These are phyloP conservation scores for Drosera capensis DNA, from an alignment of 148 eudicot species.

Conservation along the genomic window DNA sequence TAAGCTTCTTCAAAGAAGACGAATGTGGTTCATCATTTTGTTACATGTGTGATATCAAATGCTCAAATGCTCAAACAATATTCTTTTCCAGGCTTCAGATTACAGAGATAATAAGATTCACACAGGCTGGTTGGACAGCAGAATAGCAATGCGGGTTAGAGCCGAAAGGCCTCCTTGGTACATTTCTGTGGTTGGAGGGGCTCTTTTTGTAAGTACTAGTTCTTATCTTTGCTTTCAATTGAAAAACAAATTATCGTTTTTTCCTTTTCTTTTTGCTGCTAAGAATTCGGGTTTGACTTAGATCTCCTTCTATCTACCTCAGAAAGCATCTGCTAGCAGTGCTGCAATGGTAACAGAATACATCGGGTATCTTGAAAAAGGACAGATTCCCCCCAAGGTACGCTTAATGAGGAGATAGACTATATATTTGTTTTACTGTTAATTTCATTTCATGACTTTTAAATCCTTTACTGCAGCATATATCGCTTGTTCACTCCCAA, in stretches of 20 bases:
- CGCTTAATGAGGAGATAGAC: background rate
- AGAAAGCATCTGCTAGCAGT: conserved; percentile 98
- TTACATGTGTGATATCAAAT: background rate
- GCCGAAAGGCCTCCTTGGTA: conserved; percentile 99
- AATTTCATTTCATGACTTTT: background rate
- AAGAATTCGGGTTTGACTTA: too few relatives aligned
- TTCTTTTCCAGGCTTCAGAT: conserved; percentile 59
- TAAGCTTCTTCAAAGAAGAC: conserved; percentile 17
- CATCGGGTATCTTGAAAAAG: conserved; percentile 95
- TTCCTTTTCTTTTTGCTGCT: too few relatives aligned
- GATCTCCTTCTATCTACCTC: conserved; percentile 11
- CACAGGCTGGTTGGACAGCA: conserved; percentile 98
- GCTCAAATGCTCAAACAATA: conserved; percentile 4
- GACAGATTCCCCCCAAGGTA: conserved; percentile 99
- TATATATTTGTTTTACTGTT: conserved; percentile 2
- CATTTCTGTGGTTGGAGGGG: conserved; percentile 98
- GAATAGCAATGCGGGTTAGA: conserved; percentile 99
- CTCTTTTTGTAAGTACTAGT: conserved; percentile 67
- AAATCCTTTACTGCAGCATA: conserved; percentile 61
- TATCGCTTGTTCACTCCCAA: conserved; percentile 85
- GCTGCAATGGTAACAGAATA: conserved; percentile 94
- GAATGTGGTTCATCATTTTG: background rate
- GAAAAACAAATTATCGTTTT: too few relatives aligned
- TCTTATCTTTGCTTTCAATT: conserved; percentile 1
- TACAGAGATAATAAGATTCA: conserved; percentile 89